A percentile compares a stretch with the other conserved stretches of the same genome.
Conservation (phyloP, 306 rosid genomes). For the Citrullus mucosospermus region DNA sequence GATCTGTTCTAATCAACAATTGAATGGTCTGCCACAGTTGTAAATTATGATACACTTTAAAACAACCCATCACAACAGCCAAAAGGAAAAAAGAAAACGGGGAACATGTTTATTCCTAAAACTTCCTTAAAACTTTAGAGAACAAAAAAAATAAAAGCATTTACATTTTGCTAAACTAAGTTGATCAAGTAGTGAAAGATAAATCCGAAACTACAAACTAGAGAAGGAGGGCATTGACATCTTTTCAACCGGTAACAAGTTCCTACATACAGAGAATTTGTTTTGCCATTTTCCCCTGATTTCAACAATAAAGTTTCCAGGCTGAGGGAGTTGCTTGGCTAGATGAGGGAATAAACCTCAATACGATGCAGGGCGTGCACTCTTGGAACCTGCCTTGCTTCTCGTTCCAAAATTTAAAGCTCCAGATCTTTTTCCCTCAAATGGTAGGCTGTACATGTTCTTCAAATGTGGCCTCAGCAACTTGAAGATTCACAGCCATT, state of each 20-base stretch:
- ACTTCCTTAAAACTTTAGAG: neutral
- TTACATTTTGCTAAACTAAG: slow-evolving; percentile 3
- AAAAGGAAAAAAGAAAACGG: neutral
- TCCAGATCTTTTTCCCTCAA: neutral
- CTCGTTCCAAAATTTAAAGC: neutral
- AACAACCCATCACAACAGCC: neutral
- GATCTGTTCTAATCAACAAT: neutral
- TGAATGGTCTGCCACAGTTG: neutral
- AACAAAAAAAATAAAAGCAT: neutral
- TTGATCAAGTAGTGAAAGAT: neutral
- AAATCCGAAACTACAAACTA: neutral
- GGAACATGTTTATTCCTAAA: slow-evolving; percentile 1
- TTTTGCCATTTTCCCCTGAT: neutral
- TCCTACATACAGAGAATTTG: neutral
- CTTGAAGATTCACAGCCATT: slow-evolving; percentile 43
- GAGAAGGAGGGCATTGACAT: neutral
- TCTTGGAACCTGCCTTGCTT: neutral
- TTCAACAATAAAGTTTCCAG: neutral
- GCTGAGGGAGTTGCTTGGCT: neutral
- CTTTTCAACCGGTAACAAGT: neutral
- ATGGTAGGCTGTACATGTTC: neutral
- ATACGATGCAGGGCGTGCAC: neutral
- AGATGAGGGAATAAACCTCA: neutral
- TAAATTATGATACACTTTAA: neutral
- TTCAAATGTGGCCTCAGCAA: slow-evolving; percentile 40